phyloP scores from a whole-genome alignment of 2,329 filamentous ascomycete genomes.

The Cytospora chrysosperma region DNA sequence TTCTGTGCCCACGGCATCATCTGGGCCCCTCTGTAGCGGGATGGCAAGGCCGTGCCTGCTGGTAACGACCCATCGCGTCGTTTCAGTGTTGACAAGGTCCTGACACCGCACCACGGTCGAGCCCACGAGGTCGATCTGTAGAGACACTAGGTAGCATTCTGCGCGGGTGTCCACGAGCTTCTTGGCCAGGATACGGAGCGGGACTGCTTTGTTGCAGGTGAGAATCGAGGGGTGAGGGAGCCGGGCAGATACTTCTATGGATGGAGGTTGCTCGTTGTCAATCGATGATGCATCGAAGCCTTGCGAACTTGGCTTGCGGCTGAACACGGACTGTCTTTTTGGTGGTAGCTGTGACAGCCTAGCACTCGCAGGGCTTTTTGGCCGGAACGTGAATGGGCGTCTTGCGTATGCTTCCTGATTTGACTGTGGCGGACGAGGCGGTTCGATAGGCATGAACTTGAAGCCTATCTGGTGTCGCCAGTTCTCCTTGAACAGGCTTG shows the following conservation, averaged over 20 bases:
- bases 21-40: slow-evolving; percentile 60
- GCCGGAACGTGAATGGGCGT: slow-evolving; percentile 60
- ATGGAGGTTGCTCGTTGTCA: slow-evolving; percentile 51
- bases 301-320: slow-evolving; percentile 18
- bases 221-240: slow-evolving; percentile 84
- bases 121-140: slow-evolving; percentile 80
- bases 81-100: slow-evolving; percentile 68
- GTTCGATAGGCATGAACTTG: slow-evolving; percentile 91
- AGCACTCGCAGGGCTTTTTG: slow-evolving; percentile 36
- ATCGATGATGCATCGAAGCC: neutral
- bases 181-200: slow-evolving; percentile 75
- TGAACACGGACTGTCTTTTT: slow-evolving; percentile 47
- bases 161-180: slow-evolving; percentile 70
- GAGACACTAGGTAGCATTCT: slow-evolving; percentile 69
- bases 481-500: slow-evolving; percentile 87
- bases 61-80: slow-evolving; percentile 71
- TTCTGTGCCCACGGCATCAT: slow-evolving; percentile 62
- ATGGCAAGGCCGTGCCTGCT: slow-evolving; percentile 71
- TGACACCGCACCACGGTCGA: slow-evolving; percentile 79
- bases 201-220: slow-evolving; percentile 84
- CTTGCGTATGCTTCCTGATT: slow-evolving; percentile 83
- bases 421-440: slow-evolving; percentile 66
- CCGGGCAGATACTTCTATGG: slow-evolving; percentile 73
- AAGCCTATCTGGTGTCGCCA: slow-evolving; percentile 68
- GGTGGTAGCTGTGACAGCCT: slow-evolving; percentile 18